Base-by-base conservation (phyloP, 2,329 filamentous ascomycete genomes). In the Mycocentrospora acerina region DNA sequence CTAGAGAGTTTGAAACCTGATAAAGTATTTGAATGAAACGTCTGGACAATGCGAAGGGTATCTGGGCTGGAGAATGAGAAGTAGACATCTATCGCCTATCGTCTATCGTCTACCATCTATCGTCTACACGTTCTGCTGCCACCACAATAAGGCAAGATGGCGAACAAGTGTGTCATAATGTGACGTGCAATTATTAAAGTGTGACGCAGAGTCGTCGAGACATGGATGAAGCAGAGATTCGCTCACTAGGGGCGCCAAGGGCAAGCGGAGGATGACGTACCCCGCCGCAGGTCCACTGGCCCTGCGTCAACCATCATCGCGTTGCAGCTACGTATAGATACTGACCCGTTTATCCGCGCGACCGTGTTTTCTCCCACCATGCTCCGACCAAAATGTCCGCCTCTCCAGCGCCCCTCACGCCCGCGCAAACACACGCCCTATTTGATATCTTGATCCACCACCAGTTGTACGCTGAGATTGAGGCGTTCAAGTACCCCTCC, bases 401-500 rank as follows among this genome's bases (percentile, higher is more conserved):
- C 24, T 36, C 46, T 11, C 17, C 46, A 16, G 14, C 55, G 32
- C 42, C 54, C 29, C 67, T 77, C 31, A 69, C 72, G 14, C 56
- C 72, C 18, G 60, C 63, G 37, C 74, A 77, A 53, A 67, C 69
- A 13, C 69, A 73, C 42, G 75, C 76, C 29, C 68, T 79, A 29
- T 74, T 79, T 56, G 76, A 79, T 53, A 71, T 79, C 49, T 60
- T 79, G 25, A 76, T 73, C 39, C 76, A 78, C 57, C 68, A 74
- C 60, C 72, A 78, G 52, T 72, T 75, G 27, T 79, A 79, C 64
- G 66, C 76, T 10, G 87, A 93, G 66, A 86, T 89, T 44, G 78
- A 85, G 58, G 77, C 76, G 44, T 89, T 90, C 74, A 87, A 83
- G 55, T 67, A 75, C 25, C 79, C 85, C 0, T 69, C 74, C 2